A percentile compares a stretch with the other conserved stretches of the same genome.
phyloP scores from a whole-genome alignment of 768 basidiomycete species.

The Boletus tomentosulus region DNA sequence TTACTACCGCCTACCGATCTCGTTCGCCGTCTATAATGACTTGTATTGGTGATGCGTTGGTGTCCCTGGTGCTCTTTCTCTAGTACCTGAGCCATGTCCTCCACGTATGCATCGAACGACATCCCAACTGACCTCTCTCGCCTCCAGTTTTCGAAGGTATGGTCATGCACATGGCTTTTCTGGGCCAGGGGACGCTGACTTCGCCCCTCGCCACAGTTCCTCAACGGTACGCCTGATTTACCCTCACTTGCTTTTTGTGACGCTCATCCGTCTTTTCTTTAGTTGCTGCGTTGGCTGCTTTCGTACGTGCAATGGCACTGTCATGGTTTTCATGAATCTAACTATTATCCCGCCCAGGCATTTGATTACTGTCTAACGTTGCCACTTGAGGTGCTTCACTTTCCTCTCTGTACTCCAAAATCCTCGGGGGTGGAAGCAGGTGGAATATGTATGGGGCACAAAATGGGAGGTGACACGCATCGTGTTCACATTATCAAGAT shows the following conservation, averaged over 20 bases:
- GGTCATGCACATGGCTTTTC: neutral
- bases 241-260: neutral
- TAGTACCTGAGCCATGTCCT: conserved; percentile 5
- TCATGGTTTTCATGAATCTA: neutral
- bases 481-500: too few species aligned
- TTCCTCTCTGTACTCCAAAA: too few species aligned
- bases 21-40: neutral
- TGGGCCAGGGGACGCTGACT: neutral
- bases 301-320: conserved; percentile 11
- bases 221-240: conserved; percentile 12
- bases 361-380: too few species aligned
- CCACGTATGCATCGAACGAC: neutral
- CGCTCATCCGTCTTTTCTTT: neutral
- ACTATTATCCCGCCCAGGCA: neutral
- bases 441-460: too few species aligned
- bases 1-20: neutral
- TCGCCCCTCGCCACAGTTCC: conserved; percentile 2
- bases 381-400: too few species aligned
- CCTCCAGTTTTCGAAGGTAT: conserved; percentile 22
- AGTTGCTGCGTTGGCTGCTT: conserved; percentile 19
- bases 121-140: conserved; percentile 9
- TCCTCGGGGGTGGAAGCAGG: too few species aligned
- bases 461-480: too few species aligned
- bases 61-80: neutral
- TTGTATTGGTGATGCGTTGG: too few species aligned